Evolutionary conservation across 2,329 filamentous ascomycete species (phyloP).

Genomic region (Leptoxyphium fumago): DNA sequence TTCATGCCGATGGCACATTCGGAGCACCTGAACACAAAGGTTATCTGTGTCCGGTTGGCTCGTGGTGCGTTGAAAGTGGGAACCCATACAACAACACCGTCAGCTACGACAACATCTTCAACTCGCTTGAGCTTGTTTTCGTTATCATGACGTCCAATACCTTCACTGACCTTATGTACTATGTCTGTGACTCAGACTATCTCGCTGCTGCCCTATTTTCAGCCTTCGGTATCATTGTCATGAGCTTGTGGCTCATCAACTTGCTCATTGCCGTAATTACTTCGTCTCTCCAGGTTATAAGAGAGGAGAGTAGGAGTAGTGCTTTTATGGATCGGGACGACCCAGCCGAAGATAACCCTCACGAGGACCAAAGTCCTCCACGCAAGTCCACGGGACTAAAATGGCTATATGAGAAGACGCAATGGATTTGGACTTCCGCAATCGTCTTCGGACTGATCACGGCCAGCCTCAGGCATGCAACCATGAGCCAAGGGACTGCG

Average conservation of each 20-base stretch:
- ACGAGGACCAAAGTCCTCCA: slow-evolving; percentile 24
- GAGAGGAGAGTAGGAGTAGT: slow-evolving; percentile 87
- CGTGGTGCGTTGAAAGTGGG: slow-evolving; percentile 61
- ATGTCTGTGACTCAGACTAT: slow-evolving; percentile 83
- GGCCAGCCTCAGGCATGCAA: slow-evolving; percentile 61
- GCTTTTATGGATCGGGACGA: slow-evolving; percentile 71
- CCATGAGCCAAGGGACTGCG: slow-evolving; percentile 49
- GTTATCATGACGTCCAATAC: slow-evolving; percentile 98
- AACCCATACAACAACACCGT: slow-evolving; percentile 78
- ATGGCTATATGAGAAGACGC: slow-evolving; percentile 57
- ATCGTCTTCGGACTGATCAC: slow-evolving; percentile 70
- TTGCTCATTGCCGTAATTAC: slow-evolving; percentile 93
- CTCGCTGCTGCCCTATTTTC: slow-evolving; percentile 69
- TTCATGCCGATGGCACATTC: slow-evolving; percentile 34
- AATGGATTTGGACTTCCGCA: slow-evolving; percentile 62
- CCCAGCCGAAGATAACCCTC: slow-evolving; percentile 9
- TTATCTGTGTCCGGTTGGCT: slow-evolving; percentile 72
- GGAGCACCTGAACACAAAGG: slow-evolving; percentile 54
- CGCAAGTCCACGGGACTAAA: slow-evolving; percentile 42
- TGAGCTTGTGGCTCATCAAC: slow-evolving; percentile 94
- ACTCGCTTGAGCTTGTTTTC: slow-evolving; percentile 88
- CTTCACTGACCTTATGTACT: slow-evolving; percentile 88
- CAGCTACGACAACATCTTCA: slow-evolving; percentile 86
- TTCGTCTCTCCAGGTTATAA: slow-evolving; percentile 93
- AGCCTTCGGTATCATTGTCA: slow-evolving; percentile 61